Evolutionary conservation across 768 basidiomycete species (phyloP), one percentile per base, ranked within the genome.

Genomic region (Daedaleopsis nitida): DNA sequence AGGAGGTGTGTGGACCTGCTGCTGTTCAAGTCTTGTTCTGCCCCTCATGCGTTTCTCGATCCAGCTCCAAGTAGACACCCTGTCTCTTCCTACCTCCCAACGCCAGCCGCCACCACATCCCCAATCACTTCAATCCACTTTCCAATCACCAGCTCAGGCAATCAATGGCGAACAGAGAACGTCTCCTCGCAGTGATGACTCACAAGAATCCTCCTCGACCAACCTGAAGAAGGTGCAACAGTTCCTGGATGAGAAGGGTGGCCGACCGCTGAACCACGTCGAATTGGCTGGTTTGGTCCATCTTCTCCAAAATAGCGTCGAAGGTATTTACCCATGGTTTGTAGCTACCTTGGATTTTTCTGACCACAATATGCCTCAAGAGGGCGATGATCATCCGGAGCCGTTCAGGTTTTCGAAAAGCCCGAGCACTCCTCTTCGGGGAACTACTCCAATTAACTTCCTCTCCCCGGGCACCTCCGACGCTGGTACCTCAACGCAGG

Each of bases 371-470:
- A 35, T 42, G 11, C 38, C 8, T 38, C 17, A n/a, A 64, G 63
- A 74, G 52, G 59, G 66, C 44, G 70, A 72, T 49, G 77, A 81
- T 57, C 77, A 76, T 63, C 75, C 75, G 23, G 81, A 83, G 62
- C 85, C 85, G 1, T 89, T 89, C 74, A 83, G 86, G 39, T 89
- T 89, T 73, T 81, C 85, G 5, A 80, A 78, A 44, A 77, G 73
- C 43, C 74, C 76, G n/a, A 73, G 78, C 1, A 79, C 80, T 14
- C 73, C 71, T 21, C 76, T 53, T 7, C 65, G 77, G 16, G 78
- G 72, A 43, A 77, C 73, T 11, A 71, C 70, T 69, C 80, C 64
- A 54, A 69, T 64, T 66, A 64, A 47, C 50, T 59, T 64, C 44
- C 65, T 59, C 24, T 65, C 66, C 59, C 62, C 63, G 23, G 59